These are phyloP conservation scores for Penicillium nucicola DNA, from an alignment of 495 filamentous ascomycete species.

Conservation along the genomic window DNA sequence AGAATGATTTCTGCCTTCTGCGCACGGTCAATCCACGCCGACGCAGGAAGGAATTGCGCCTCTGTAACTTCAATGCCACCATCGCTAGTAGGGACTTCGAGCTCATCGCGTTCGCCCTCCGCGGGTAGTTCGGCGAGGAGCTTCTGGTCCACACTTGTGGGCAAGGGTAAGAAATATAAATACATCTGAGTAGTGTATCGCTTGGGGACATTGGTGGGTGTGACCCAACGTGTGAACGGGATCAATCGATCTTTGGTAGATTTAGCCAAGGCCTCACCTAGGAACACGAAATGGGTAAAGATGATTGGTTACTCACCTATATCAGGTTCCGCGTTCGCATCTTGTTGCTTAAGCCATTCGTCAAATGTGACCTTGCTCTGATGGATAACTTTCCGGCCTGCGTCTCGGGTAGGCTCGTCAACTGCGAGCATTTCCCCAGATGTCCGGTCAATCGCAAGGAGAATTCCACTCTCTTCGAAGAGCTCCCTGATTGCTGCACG, in stretches of 20 bases:
- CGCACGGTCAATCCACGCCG: slow-evolving; percentile 65
- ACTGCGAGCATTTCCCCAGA: slow-evolving; percentile 53
- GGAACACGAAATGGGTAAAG: background rate
- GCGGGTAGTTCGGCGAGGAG: slow-evolving; percentile 27
- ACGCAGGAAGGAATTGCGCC: slow-evolving; percentile 68
- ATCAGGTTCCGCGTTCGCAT: slow-evolving; percentile 62
- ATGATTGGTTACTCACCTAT: slow-evolving; percentile 44
- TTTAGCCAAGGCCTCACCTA: slow-evolving; percentile 6
- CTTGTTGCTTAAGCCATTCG: slow-evolving; percentile 62
- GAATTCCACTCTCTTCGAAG: slow-evolving; percentile 91
- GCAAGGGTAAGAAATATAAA: slow-evolving; percentile 81
- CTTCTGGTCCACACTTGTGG: slow-evolving; percentile 35
- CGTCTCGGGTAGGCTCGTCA: slow-evolving; percentile 55
- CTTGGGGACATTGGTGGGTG: slow-evolving; percentile 65
- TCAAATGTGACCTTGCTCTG: slow-evolving; percentile 55
- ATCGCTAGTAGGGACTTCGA: slow-evolving; percentile 67
- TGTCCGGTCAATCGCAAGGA: slow-evolving; percentile 61
- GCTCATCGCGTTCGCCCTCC: slow-evolving; percentile 36
- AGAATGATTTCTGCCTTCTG: slow-evolving; percentile 67
- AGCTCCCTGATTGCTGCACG: slow-evolving; percentile 83
- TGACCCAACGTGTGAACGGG: slow-evolving; percentile 91
- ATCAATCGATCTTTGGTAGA: slow-evolving; percentile 53
- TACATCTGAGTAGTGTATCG: slow-evolving; percentile 96
- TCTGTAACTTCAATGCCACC: slow-evolving; percentile 83
- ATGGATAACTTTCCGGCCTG: slow-evolving; percentile 68